phyloP scores from a whole-genome alignment of 148 eudicot genomes.

The Cornus florida region DNA sequence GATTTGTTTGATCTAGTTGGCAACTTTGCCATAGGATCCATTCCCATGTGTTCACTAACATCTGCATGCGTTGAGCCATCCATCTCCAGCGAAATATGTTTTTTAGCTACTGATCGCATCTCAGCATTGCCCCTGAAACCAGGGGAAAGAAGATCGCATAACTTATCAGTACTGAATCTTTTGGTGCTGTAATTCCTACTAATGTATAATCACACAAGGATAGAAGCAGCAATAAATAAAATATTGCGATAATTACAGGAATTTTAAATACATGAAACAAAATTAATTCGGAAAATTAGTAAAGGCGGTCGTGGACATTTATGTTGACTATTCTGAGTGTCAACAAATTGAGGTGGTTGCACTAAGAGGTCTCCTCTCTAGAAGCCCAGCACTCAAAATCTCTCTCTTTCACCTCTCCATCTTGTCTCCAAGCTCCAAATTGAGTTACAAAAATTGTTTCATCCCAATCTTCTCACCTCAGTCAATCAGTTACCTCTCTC shows the following conservation, averaged over 20 bases:
- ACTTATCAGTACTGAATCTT: background rate
- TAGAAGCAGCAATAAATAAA: background rate
- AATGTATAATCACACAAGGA: background rate
- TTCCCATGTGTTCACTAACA: slow-evolving; percentile 33
- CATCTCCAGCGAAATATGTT: slow-evolving; percentile 47
- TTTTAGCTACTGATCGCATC: slow-evolving; percentile 60
- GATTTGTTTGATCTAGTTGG: slow-evolving; percentile 47
- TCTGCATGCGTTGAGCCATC: slow-evolving; percentile 37
- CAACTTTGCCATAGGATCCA: slow-evolving; percentile 18
- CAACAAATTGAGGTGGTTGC: background rate
- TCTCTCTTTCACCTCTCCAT: too few relatives aligned
- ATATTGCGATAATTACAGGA: too few relatives aligned
- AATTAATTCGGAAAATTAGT: too few relatives aligned
- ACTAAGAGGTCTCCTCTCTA: background rate
- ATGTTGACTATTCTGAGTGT: background rate
- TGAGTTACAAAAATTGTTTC: background rate
- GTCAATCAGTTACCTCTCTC: background rate
- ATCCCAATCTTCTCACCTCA: background rate
- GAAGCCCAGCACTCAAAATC: too few relatives aligned
- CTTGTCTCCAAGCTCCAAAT: too few relatives aligned
- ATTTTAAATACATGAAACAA: too few relatives aligned
- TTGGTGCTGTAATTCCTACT: background rate
- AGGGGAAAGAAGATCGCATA: background rate
- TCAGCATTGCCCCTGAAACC: slow-evolving; percentile 71
- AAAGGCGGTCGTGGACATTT: background rate